These are phyloP conservation scores for Cladophialophora chaetospira DNA, from an alignment of 2,329 filamentous ascomycete genomes.

Conservation along the genomic window DNA sequence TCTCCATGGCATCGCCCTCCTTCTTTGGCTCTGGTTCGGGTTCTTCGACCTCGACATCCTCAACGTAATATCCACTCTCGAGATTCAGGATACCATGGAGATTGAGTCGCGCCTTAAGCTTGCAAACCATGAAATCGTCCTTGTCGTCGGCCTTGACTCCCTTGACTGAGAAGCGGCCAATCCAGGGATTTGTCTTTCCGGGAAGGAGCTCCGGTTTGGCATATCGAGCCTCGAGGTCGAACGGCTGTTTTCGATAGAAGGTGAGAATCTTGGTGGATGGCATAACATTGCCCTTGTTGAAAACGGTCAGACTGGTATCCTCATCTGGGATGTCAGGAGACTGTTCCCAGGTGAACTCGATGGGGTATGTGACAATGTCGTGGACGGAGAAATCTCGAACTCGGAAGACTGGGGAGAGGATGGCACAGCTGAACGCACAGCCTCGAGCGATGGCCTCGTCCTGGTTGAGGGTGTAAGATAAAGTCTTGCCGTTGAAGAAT, in stretches of 20 bases:
- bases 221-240: conserved; percentile 94
- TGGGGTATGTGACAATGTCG: conserved; percentile 96
- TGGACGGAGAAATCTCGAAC: conserved; percentile 97
- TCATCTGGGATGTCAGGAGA: conserved; percentile 97
- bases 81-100: conserved; percentile 95
- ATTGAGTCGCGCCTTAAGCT: conserved; percentile 96
- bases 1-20: conserved; percentile 79
- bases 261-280: conserved; percentile 99
- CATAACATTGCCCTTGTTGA: conserved; percentile 95
- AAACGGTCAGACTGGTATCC: conserved; percentile 94
- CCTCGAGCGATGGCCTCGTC: conserved; percentile 96
- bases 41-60: conserved; percentile 96
- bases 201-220: conserved; percentile 83
- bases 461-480: conserved; percentile 97
- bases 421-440: conserved; percentile 96
- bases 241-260: conserved; percentile 97
- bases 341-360: conserved; percentile 99
- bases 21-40: conserved; percentile 74
- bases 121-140: conserved; percentile 99
- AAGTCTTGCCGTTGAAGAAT: conserved; percentile 81
- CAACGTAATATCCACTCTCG: conserved; percentile 95
- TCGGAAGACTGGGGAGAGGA: conserved; percentile 95
- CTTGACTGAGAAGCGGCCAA: conserved; percentile 97
- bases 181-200: conserved; percentile 90
- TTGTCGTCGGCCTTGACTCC: conserved; percentile 86